Conservation (phyloP, 139 green algal genomes). For the Tetratostichococcus sp. region DNA sequence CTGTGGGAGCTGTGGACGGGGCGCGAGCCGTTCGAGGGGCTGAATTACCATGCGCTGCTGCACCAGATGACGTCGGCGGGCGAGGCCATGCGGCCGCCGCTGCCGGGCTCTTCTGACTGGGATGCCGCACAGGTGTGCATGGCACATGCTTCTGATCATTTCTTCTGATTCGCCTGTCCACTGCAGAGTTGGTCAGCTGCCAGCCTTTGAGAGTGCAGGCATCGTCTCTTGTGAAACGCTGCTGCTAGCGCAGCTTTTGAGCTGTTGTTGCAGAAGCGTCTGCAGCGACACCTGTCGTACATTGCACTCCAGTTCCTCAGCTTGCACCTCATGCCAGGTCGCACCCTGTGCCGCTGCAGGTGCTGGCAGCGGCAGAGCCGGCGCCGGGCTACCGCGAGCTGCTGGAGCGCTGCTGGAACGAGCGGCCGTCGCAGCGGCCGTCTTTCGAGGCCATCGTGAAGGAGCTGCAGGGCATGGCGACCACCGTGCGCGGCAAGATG, state of each 20-base stretch:
- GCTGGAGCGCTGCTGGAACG: slow-evolving; percentile 53
- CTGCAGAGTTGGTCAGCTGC: not conserved
- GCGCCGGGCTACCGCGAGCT: slow-evolving; percentile 49
- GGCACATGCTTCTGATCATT: not conserved
- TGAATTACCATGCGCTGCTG: slow-evolving; percentile 80
- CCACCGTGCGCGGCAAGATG: slow-evolving; percentile 1
- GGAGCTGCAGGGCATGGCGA: slow-evolving; percentile 22
- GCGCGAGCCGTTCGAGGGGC: slow-evolving; percentile 57
- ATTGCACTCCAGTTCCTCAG: no score
- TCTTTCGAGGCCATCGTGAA: slow-evolving; percentile 25
- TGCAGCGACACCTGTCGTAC: not conserved
- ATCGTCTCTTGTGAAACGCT: not conserved
- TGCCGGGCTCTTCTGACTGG: slow-evolving; percentile 59
- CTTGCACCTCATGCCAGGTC: not conserved
- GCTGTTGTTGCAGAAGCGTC: no score
- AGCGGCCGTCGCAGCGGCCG: slow-evolving; percentile 34
- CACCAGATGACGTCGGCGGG: slow-evolving; percentile 54
- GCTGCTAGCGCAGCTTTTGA: not conserved
- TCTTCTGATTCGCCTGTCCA: no score
- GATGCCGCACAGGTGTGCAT: slow-evolving; percentile 31
- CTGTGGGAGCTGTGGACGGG: slow-evolving; percentile 76
- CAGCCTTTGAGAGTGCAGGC: not conserved
- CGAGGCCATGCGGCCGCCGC: slow-evolving; percentile 40
- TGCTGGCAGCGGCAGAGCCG: slow-evolving; percentile 31
- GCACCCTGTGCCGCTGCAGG: not conserved